Evolutionary conservation across 352 stramenopile genomes (phyloP), one percentile per base, ranked within the genome.

Genomic region (Globisporangium solare): DNA sequence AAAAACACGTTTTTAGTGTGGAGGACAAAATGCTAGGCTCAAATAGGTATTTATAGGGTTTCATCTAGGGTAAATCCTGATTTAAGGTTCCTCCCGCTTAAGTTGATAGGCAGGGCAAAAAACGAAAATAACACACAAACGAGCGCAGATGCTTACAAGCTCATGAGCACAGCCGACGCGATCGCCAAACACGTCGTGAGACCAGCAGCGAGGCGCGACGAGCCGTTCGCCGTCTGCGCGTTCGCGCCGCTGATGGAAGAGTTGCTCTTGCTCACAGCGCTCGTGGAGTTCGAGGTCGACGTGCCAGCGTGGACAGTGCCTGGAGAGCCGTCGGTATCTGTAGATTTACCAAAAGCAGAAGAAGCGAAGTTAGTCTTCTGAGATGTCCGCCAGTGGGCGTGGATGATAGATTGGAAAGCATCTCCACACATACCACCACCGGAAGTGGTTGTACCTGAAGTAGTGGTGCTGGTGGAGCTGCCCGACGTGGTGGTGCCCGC

Each of bases 161-260:
- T 76, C 68, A 63, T 60, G 20, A 80, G 43, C 45, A 73, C 58
- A n/a, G 71, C 70, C 41, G 63, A 69, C 8, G 71, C 59, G 7
- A 79, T 57, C 20, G 63, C 71, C 10, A 73, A 20, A 40, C 63
- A 67, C n/a, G 60, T 66, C n/a, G 66, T 61, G 32, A 77, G 37
- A 43, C 68, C 60, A 40, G 64, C 58, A 17, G 66, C 51, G 4
- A 77, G 56, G 11, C 39, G 58, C 48, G 64, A 67, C 48, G 54
- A 67, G 18, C 56, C 63, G 24, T 53, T 63, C 6, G 42, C 37
- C 10, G 39, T 20, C n/a, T 46, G 55, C 46, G 66, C 64, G 22
- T 60, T 74, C 15, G 58, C 54, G 43, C 35, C 47, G 32, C 22
- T 61, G 32, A 48, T 56, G 1, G 56, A 53, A 39, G 58, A 62